A percentile compares a stretch with the other conserved stretches of the same genome.
Conservation (phyloP, 164 flowering plant genomes). For the Pachysandra terminalis region DNA sequence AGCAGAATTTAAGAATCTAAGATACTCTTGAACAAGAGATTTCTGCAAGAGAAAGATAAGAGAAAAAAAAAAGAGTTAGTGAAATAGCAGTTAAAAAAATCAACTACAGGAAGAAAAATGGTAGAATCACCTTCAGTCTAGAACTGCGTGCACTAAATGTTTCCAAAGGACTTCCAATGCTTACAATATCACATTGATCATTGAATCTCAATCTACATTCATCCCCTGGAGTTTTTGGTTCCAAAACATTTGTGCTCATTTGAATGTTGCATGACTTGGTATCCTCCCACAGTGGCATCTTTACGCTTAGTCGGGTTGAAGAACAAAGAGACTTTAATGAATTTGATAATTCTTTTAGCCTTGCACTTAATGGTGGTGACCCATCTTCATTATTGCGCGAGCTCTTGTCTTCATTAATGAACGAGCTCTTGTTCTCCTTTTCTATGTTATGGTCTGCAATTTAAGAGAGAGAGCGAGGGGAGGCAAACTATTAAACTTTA, state of each 20-base stretch:
- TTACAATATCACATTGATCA: conserved; percentile 21
- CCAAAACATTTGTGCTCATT: conserved; percentile 3
- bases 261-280: not conserved
- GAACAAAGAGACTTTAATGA: conserved; percentile 38
- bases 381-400: too few relatives aligned
- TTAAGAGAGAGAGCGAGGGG: not conserved
- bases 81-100: not conserved
- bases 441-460: conserved; percentile 10
- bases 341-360: conserved; percentile 45
- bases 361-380: conserved; percentile 59
- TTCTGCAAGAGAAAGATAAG: too few relatives aligned
- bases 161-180: conserved; percentile 33
- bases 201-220: conserved; percentile 9
- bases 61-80: not conserved
- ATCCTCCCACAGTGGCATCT: conserved; percentile 17
- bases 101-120: not conserved
- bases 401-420: conserved; percentile 14
- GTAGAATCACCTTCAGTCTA: conserved; percentile 50
- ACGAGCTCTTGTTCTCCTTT: conserved; percentile 13
- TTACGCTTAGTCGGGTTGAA: conserved; percentile 27
- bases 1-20: conserved; percentile 57
- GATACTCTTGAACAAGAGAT: conserved; percentile 47
- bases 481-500: not conserved
- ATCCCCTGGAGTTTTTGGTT: conserved; percentile 31
- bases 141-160: conserved; percentile 31